Evolutionary conservation across 2,329 filamentous ascomycete genomes (phyloP).

Genomic region (Fusarium luffae): DNA sequence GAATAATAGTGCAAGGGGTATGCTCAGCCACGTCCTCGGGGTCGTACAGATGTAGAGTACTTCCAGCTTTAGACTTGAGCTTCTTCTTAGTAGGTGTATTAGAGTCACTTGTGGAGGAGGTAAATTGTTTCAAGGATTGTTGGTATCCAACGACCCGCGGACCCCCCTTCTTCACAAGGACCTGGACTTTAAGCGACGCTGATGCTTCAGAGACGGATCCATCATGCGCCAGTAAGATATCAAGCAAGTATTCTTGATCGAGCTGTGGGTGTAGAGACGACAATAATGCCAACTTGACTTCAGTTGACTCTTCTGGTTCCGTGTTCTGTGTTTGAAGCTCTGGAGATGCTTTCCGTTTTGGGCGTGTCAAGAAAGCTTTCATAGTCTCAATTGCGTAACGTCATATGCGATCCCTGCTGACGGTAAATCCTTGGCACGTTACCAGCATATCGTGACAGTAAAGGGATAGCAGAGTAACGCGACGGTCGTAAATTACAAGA

Average conservation of each 20-base stretch:
- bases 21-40: slow-evolving; percentile 82
- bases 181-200: slow-evolving; percentile 59
- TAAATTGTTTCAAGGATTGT: slow-evolving; percentile 69
- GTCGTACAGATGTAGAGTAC: slow-evolving; percentile 85
- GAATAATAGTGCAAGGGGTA: slow-evolving; percentile 91
- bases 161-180: slow-evolving; percentile 49
- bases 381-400: slow-evolving; percentile 51
- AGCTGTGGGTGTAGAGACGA: slow-evolving; percentile 77
- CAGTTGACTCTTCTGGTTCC: slow-evolving; percentile 80
- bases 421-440: not conserved
- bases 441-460: not conserved
- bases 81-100: slow-evolving; percentile 56
- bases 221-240: slow-evolving; percentile 80
- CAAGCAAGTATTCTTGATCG: slow-evolving; percentile 76
- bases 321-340: slow-evolving; percentile 44
- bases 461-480: slow-evolving; percentile 7
- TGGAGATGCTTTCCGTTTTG: slow-evolving; percentile 60
- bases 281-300: slow-evolving; percentile 87
- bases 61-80: slow-evolving; percentile 77
- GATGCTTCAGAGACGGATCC: slow-evolving; percentile 78
- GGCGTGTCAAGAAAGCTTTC: slow-evolving; percentile 67
- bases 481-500: not conserved
- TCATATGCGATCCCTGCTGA: not conserved
- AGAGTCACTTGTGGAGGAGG: slow-evolving; percentile 39
- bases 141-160: slow-evolving; percentile 64